Base-by-base conservation (phyloP, 805 yeast genomes). In the Kuraishia ogatae region DNA sequence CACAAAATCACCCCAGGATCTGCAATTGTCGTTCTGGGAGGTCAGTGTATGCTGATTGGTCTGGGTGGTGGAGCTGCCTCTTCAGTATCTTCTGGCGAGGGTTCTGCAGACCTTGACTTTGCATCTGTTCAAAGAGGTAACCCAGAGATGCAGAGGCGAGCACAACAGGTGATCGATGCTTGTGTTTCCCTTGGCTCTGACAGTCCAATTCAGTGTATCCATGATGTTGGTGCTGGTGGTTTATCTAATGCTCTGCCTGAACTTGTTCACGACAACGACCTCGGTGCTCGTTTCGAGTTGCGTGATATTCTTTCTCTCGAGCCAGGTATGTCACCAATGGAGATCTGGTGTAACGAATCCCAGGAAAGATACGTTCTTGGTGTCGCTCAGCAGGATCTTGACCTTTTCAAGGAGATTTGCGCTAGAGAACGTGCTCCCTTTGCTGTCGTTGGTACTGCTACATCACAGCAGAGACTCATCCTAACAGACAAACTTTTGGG, bases 51-150 rank as follows among this genome's bases (percentile, higher is more conserved):
- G 98, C 81, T 94, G 64, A 94, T 94, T 71, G 99, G 99, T 66
- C 80, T 94, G 56, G 99, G 99, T 67, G 99, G 99, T 66, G 99
- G 99, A 74, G 99, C 99, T 48, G 99, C 99, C 5, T 94, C 99
- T 2, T 89, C 97, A 15, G 83, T 92, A 53, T 83, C 96, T n/a
- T 88, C 97, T 23, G 97, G 97, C 64, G 97, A 89, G 69, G 97
- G 94, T 53, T 88, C 96, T 48, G 98, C 96, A 29, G 96, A 86
- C 61, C 81, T 94, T 65, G 99, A 94, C 77, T 94, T 91, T 74
- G 99, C 99, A 13, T 92, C 98, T 20, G 99, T 94, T 48, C 99
- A 94, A 77, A 86, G 99, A 77, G 99, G 98, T 56, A 94, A 94
- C 74, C 98, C 99, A 20, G 99, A 94, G 74, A 92, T 94, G 87